These are phyloP conservation scores for Theobroma cacao DNA, from an alignment of 345 rosid genomes.

Conservation along the genomic window DNA sequence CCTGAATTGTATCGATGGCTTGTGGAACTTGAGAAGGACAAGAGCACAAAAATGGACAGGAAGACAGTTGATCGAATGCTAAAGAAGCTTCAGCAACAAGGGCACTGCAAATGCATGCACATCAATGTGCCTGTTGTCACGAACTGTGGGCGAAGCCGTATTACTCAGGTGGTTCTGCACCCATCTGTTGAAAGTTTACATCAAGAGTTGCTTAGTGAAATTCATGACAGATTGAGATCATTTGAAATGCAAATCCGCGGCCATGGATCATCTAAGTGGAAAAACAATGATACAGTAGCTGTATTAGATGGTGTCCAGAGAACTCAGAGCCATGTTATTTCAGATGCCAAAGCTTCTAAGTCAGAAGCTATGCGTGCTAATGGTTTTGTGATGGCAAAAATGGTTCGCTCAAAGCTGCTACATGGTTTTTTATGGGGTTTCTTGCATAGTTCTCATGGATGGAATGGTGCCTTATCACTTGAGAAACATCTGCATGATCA, in stretches of 20 bases:
- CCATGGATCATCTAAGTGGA: slow-evolving; percentile 51
- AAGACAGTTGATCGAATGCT: slow-evolving; percentile 75
- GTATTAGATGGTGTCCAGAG: slow-evolving; percentile 69
- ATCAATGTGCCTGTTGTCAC: slow-evolving; percentile 75
- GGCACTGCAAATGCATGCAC: slow-evolving; percentile 63
- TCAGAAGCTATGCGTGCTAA: slow-evolving; percentile 86
- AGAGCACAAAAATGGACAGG: slow-evolving; percentile 69
- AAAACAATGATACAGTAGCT: slow-evolving; percentile 54
- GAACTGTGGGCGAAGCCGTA: slow-evolving; percentile 68
- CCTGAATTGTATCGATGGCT: slow-evolving; percentile 84
- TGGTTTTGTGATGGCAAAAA: slow-evolving; percentile 92
- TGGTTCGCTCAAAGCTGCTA: slow-evolving; percentile 84
- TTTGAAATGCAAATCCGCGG: slow-evolving; percentile 78
- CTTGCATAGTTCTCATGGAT: slow-evolving; percentile 47
- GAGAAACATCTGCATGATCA: slow-evolving; percentile 25
- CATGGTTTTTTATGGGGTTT: slow-evolving; percentile 83
- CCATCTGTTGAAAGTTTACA: slow-evolving; percentile 63
- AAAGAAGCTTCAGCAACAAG: slow-evolving; percentile 76
- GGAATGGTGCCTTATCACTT: slow-evolving; percentile 48
- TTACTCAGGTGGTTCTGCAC: slow-evolving; percentile 64
- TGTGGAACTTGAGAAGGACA: slow-evolving; percentile 73
- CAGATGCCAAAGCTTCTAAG: slow-evolving; percentile 48
- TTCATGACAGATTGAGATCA: slow-evolving; percentile 71
- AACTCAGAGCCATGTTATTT: slow-evolving; percentile 41
- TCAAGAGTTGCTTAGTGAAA: slow-evolving; percentile 55